Evolutionary conservation across 2,329 filamentous ascomycete genomes (phyloP), one percentile per base, ranked within the genome.

Genomic region (Fusarium verrucosum): DNA sequence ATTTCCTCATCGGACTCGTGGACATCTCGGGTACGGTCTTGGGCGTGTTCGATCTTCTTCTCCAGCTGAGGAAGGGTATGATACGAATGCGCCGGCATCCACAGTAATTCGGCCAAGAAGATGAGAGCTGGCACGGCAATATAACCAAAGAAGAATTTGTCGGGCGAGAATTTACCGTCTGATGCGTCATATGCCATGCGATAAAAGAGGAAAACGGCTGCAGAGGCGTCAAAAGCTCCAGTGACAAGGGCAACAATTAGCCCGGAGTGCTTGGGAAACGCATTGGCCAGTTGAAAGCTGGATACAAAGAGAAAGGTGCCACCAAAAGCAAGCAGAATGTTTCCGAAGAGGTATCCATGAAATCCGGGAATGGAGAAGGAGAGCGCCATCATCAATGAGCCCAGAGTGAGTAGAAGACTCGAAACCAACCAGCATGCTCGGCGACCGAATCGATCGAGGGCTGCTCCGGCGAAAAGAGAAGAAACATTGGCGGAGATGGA

Each of bases 401-500:
- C 93, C 5, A 86, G 68, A 1, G 86, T 79, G 11, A 97, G 82
- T 61, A 90, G 87, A 23, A 88, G 42, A 57, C 88, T 87, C 13
- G 92, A 92, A 20, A 91, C 81, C 7, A 95, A 80, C 16, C 91
- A 90, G 69, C 90, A 91, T 2, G 91, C 82, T 47, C 90, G 85
- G 14, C 93, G 92, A 1, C 93, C 93, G 72, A 86, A 93, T 58
- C 87, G 84, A 77, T 97, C 93, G 16, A 97, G 84, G 25, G 96
- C 89, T 3, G 91, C 90, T 30, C 93, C 93, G 4, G 96, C 88
- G 2, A 93, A 90, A 9, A 97, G 82, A 6, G 92, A 92, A 23
- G 87, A 91, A 13, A 96, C 89, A 70, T 96, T 97, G 19, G 92
- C 95, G 5, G 87, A 90, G 11, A 96, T 92, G 10, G 92, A 93